phyloP scores from a whole-genome alignment of 2,329 filamentous ascomycete genomes.

The Arthrobotrys conoides region DNA sequence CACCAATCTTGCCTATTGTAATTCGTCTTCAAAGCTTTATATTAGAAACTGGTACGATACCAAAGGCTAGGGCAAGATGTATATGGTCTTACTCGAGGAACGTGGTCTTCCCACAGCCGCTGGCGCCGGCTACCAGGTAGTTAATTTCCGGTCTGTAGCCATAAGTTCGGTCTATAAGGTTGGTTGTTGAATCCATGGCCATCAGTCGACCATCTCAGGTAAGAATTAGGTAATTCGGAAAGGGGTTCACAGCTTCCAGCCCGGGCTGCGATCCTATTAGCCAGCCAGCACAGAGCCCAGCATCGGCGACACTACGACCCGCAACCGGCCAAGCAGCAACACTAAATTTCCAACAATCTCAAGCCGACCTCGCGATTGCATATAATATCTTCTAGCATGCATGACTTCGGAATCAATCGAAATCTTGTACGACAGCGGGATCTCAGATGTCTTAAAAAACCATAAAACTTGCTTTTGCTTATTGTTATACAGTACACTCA shows the following conservation, averaged over 20 bases:
- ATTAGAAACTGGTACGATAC: not conserved
- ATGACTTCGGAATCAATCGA: not conserved
- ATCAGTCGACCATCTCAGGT: not conserved
- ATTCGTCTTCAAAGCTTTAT: constrained; percentile 21
- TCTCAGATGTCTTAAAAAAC: not conserved
- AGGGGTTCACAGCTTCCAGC: constrained; percentile 16
- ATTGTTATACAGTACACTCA: constrained; percentile 39
- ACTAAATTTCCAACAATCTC: constrained; percentile 26
- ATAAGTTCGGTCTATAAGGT: constrained; percentile 34
- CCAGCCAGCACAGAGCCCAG: too few species aligned
- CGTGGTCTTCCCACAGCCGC: constrained; percentile 46
- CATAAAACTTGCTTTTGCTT: constrained; percentile 19
- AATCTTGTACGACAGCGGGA: constrained; percentile 5
- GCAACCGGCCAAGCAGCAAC: constrained; percentile 38
- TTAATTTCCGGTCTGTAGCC: constrained; percentile 45
- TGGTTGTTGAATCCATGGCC: constrained; percentile 50
- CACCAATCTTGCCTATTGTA: constrained; percentile 40
- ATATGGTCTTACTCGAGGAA: constrained; percentile 39
- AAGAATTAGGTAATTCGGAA: constrained; percentile 14
- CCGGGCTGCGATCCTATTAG: constrained; percentile 6
- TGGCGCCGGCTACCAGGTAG: constrained; percentile 35
- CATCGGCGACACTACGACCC: not conserved
- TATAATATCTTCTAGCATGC: not conserved
- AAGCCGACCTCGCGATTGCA: too few species aligned
- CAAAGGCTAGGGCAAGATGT: not conserved